Percentiles rank a stretch among this genome's conserved stretches.
phyloP scores from a whole-genome alignment of 805 yeast genomes.

The Kuraishia hungarica region DNA sequence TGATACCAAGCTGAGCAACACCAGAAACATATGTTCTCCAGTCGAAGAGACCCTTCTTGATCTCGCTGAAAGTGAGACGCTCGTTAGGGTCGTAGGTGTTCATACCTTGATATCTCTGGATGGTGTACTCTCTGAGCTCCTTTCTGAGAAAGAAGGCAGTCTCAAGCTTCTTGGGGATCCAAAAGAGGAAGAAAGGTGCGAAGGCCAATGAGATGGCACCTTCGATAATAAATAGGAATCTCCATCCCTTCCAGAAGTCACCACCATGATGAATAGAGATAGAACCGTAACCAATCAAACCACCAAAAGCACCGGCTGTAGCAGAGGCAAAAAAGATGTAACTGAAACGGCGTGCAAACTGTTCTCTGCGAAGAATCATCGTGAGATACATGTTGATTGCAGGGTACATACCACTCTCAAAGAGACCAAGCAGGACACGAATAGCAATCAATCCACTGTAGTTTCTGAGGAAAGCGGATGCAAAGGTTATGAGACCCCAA shows the following conservation, averaged over 20 bases:
- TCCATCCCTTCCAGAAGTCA: constrained; percentile 39
- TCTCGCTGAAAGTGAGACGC: background rate
- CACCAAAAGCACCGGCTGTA: constrained; percentile 28
- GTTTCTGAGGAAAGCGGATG: constrained; percentile 25
- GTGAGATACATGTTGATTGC: constrained; percentile 30
- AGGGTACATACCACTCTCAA: constrained; percentile 35
- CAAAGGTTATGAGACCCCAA: constrained; percentile 30
- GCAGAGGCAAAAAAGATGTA: constrained; percentile 27
- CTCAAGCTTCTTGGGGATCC: constrained; percentile 23
- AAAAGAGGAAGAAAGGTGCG: constrained; percentile 28
- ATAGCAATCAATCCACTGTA: constrained; percentile 16
- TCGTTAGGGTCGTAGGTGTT: background rate
- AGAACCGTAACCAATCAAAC: constrained; percentile 40
- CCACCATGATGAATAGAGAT: constrained; percentile 44
- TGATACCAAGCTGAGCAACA: background rate
- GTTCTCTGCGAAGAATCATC: constrained; percentile 28
- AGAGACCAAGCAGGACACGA: constrained; percentile 29
- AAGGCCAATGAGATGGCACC: constrained; percentile 32
- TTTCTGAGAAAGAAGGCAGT: constrained; percentile 12
- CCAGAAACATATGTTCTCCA: background rate
- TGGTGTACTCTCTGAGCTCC: constrained; percentile 3
- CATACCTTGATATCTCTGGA: background rate
- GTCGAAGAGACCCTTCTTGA: background rate
- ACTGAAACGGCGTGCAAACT: constrained; percentile 27
- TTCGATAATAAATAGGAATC: constrained; percentile 48